phyloP scores from a whole-genome alignment of 345 rosid genomes.

The Citropsis articulata region DNA sequence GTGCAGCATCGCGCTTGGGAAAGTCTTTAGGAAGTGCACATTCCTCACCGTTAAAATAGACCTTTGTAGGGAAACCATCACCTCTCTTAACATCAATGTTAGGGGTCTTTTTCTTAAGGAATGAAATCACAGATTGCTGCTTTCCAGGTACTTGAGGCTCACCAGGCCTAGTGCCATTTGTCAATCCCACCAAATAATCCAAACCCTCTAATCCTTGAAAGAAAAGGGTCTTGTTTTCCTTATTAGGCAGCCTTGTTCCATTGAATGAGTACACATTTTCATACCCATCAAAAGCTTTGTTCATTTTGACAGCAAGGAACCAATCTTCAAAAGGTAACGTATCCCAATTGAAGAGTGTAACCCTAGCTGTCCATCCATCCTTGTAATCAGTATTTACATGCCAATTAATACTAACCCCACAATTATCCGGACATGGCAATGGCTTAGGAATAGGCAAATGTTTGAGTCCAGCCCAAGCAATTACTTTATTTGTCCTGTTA shows the following conservation, averaged over 20 bases:
- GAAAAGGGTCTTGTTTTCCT: slow-evolving; percentile 49
- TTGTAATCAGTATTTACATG: slow-evolving; percentile 65
- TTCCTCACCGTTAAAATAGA: slow-evolving; percentile 90
- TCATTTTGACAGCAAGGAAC: slow-evolving; percentile 64
- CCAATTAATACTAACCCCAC: slow-evolving; percentile 96
- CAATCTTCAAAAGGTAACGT: slow-evolving; percentile 56
- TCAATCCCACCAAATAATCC: slow-evolving; percentile 61
- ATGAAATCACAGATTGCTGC: slow-evolving; percentile 87
- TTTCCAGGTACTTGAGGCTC: slow-evolving; percentile 79
- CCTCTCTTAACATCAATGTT: slow-evolving; percentile 51
- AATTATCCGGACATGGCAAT: slow-evolving; percentile 87
- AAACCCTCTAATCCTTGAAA: slow-evolving; percentile 68
- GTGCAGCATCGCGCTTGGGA: slow-evolving; percentile 46
- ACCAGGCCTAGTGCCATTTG: slow-evolving; percentile 46
- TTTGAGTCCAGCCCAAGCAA: slow-evolving; percentile 74
- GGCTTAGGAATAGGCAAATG: slow-evolving; percentile 46
- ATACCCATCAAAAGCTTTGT: slow-evolving; percentile 55
- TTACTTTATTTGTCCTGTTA: slow-evolving; percentile 64
- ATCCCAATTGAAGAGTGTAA: slow-evolving; percentile 88
- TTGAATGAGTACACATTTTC: slow-evolving; percentile 83
- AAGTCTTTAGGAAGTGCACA: slow-evolving; percentile 68
- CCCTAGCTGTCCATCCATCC: slow-evolving; percentile 78
- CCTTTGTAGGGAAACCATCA: slow-evolving; percentile 72
- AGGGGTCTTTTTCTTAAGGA: slow-evolving; percentile 47
- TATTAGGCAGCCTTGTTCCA: slow-evolving; percentile 49